Evolutionary conservation across 768 basidiomycete species (phyloP).

Genomic region (Gloeopeniophorella convolvens): DNA sequence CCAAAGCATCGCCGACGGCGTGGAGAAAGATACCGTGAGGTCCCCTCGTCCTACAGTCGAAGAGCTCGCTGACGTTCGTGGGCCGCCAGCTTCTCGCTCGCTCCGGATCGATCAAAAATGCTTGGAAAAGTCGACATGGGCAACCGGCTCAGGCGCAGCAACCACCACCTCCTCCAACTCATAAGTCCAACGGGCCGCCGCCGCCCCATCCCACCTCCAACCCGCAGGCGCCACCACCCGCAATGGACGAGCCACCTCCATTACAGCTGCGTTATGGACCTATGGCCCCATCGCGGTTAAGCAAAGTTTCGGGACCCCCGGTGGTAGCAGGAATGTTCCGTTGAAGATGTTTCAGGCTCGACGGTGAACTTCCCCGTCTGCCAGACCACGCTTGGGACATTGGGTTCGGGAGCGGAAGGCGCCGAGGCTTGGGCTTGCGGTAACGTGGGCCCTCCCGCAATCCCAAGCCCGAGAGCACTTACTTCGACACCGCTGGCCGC

Average conservation of each 20-base stretch:
- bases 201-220: conserved; percentile 20
- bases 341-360: conserved; percentile 29
- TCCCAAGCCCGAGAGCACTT: no score
- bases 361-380: neutral
- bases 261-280: conserved; percentile 57
- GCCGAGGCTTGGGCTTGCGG: no score
- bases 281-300: conserved; percentile 56
- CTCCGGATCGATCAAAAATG: conserved; percentile 53
- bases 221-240: conserved; percentile 16
- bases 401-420: no score
- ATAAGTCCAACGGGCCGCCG: conserved; percentile 21
- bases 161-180: conserved; percentile 23
- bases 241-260: conserved; percentile 17
- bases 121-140: conserved; percentile 64
- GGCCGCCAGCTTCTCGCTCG: conserved; percentile 56
- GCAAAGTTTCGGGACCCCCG: conserved; percentile 65
- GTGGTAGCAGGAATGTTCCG: conserved; percentile 60
- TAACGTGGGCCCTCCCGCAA: neutral
- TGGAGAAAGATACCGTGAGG: conserved; percentile 80
- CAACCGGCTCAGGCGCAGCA: conserved; percentile 15
- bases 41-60: neutral
- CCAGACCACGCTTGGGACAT: no score
- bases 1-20: conserved; percentile 87
- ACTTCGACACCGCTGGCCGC: no score
- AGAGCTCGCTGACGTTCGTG: conserved; percentile 17